These are phyloP conservation scores for Talaromyces sp. DNA, from an alignment of 2,329 filamentous ascomycete genomes.

Conservation along the genomic window DNA sequence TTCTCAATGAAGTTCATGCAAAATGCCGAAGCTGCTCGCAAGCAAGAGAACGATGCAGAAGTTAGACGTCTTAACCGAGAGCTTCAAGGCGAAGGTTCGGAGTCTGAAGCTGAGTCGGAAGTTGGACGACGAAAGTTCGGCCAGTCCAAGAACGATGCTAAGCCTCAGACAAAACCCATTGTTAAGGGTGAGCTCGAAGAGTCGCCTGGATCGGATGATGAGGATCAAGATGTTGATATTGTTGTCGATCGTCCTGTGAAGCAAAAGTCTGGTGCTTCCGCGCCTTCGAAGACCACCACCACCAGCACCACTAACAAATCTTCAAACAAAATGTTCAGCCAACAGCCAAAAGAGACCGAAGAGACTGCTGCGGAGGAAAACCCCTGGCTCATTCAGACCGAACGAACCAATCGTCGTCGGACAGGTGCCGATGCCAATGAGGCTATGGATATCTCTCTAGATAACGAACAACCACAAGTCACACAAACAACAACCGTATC, in stretches of 20 bases:
- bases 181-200: constrained; percentile 65
- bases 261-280: constrained; percentile 20
- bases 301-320: no score
- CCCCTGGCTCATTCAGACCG: constrained; percentile 41
- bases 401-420: constrained; percentile 36
- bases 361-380: constrained; percentile 35
- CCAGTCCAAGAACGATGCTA: constrained; percentile 36
- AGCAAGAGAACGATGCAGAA: constrained; percentile 78
- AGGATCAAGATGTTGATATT: constrained; percentile 43
- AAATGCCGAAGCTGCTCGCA: constrained; percentile 77
- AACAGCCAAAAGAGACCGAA: constrained; percentile 23
- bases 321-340: constrained; percentile 14
- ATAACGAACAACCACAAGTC: constrained; percentile 21
- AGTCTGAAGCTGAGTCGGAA: constrained; percentile 55
- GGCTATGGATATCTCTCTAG: constrained; percentile 37
- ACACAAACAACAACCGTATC: constrained; percentile 17
- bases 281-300: constrained; percentile 11
- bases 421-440: constrained; percentile 31
- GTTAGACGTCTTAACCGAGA: constrained; percentile 71
- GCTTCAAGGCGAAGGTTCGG: constrained; percentile 65
- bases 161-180: constrained; percentile 29
- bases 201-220: constrained; percentile 54
- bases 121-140: constrained; percentile 63
- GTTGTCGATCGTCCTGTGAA: constrained; percentile 31
- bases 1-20: constrained; percentile 94